Conservation (phyloP, 768 basidiomycete species). For the Auriculariales sp. region DNA sequence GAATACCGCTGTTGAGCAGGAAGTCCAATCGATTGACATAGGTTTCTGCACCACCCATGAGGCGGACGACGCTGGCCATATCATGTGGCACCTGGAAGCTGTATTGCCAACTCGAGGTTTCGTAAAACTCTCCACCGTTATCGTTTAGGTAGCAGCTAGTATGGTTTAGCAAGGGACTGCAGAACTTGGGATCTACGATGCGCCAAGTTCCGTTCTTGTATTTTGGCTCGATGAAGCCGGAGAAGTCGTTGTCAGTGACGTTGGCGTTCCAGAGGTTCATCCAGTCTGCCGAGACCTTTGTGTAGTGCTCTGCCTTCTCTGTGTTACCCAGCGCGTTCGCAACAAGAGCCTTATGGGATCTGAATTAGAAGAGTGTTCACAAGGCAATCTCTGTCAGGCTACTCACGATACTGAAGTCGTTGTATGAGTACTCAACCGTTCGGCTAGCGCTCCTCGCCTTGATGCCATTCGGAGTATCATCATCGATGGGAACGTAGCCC, state of each 20-base stretch:
- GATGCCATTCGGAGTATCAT: background rate
- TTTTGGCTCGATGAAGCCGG: conserved; percentile 10
- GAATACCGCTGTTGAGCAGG: conserved; percentile 7
- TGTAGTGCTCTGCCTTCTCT: conserved; percentile 3
- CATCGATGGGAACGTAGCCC: conserved; percentile 4
- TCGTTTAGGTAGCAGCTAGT: conserved; percentile 5
- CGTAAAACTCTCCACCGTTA: background rate
- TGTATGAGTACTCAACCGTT: conserved; percentile 9
- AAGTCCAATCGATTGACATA: conserved; percentile 7
- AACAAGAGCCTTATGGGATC: conserved; percentile 2
- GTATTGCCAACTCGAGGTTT: conserved; percentile 9
- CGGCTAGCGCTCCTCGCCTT: background rate
- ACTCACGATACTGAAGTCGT: conserved; percentile 9
- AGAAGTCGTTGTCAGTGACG: conserved; percentile 4
- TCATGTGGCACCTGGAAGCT: conserved; percentile 11
- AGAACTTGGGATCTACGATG: conserved; percentile 7
- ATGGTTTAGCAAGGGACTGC: conserved; percentile 8
- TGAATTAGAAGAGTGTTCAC: background rate
- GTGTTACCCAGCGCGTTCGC: conserved; percentile 7
- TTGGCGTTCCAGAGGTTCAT: conserved; percentile 9
- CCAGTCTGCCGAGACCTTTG: conserved; percentile 8
- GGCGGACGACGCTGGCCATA: conserved; percentile 6
- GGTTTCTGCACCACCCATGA: conserved; percentile 8
- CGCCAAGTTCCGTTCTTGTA: conserved; percentile 3
- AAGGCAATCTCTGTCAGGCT: too few relatives aligned